Base-by-base conservation (phyloP, 2,329 filamentous ascomycete species). In the Aureobasidium subglaciale region DNA sequence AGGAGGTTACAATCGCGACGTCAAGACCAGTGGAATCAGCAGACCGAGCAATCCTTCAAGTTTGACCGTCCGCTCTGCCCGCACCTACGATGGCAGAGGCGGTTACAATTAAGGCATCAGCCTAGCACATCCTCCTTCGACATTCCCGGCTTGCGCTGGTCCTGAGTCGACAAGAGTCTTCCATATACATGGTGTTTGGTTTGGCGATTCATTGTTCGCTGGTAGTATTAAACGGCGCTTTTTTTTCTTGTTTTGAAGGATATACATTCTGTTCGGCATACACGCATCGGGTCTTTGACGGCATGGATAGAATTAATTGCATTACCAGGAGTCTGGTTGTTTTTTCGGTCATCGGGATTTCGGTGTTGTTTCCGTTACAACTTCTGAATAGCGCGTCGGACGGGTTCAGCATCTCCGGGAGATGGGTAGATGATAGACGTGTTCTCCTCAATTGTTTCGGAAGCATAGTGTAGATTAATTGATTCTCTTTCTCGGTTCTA, bases 31-130 rank as follows among this genome's bases (percentile, higher is more conserved):
- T 40, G 56, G 56, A 2, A 38, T 53, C 41, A 46, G 34, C 38
- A 40, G 45, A 37, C 35, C 49, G 13, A 49, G 18, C 43, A 49
- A 43, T 16, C 50, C 50, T 5, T 56, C 45, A 7, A 56, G 32
- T 4, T 18, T 45, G 48, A 42, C 25, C 48, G 45, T 53, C 15
- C 50, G 46, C 18, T 52, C 29, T 52, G 49, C 56, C 25, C 56
- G 55, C 32, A 20, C 42, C 29, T 32, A 55, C 10, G 55, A 57
- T 24, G 60, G 60, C 20, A 56, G 62, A 16, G 63, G 61, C 41
- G 63, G 63, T 8, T 65, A 65, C 57, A 65, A 65, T 55, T 65
- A 56, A 59, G 10, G 3, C 16, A 13, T 29, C 34, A 20, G 4
- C 22, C 2, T 7, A 30, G 16, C 16, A 15, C 16, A 22, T 24